Evolutionary conservation across 192 early-diverging fungal genomes (phyloP), one percentile per base, ranked within the genome.

Genomic region (Dimargaris cristalligena): DNA sequence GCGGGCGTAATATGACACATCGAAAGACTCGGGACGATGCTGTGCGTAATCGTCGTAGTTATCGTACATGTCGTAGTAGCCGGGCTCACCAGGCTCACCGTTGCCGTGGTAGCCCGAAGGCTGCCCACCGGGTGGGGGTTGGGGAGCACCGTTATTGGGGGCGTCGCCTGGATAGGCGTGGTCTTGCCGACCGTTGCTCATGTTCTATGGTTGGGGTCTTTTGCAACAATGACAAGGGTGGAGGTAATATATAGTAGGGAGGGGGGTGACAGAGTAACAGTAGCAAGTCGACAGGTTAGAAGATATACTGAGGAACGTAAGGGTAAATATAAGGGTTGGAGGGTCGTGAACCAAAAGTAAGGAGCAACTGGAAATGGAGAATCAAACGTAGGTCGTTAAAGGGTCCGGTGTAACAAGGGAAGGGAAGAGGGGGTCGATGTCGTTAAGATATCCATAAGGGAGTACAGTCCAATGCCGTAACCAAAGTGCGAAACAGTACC

Each of bases 1-100:
- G 62, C 69, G 71, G 22, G 74, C 68, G 60, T 76, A 76, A 63
- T 76, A 76, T 20, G 74, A 76, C 61, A 76, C 74, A 45, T 76
- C 74, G 57, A 76, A 76, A 11, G 74, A 76, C 35, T 76, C 74
- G 14, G 74, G 74, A 22, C 74, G 68, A 23, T 61, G 71, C 61
- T 70, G 66, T 55, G 70, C 71, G 58, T 73, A 64, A 0, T 57
- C 55, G 6, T 57, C 32, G 38, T 57, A 57, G 22, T 73, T 68
- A 61, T 69, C 69, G 48, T 76, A 76, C 38, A 71, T 68, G 44
- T 76, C 71, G 47, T 69, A 64, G 44, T 72, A 57, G 23, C 26
- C 26, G 11, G 22, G 22, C 4, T 50, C 49, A 3, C 49, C 49
- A 50, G 22, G 4, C 49, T 50, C 22, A 26, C 22, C 8, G 18